Percentiles rank a stretch among this genome's conserved stretches.
Conservation (phyloP, 352 stramenopile genomes). For the Phytophthora pisi region DNA sequence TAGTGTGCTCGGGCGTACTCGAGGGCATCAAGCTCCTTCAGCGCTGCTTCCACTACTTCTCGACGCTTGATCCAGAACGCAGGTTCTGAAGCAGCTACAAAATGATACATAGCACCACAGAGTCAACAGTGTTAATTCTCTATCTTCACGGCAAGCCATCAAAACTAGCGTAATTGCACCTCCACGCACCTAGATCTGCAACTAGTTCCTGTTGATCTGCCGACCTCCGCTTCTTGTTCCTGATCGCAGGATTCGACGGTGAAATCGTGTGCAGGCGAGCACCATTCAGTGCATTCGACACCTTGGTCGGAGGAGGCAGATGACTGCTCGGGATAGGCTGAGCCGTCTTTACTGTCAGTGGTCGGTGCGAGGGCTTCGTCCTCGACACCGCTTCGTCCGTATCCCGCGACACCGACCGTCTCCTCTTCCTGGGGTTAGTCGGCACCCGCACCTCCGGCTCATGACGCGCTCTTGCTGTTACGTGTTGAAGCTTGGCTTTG, state of each 20-base stretch:
- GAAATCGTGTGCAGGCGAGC: conserved; percentile 17
- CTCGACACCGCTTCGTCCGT: conserved; percentile 13
- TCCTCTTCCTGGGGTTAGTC: conserved; percentile 16
- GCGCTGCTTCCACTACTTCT: conserved; percentile 32
- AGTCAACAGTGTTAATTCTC: conserved; percentile 1
- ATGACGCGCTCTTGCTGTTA: neutral
- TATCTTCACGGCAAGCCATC: neutral
- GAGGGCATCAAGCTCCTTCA: conserved; percentile 42
- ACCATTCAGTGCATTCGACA: conserved; percentile 15
- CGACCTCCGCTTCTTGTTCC: conserved; percentile 10
- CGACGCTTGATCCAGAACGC: conserved; percentile 51
- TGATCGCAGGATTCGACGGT: conserved; percentile 10
- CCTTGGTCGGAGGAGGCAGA: conserved; percentile 30
- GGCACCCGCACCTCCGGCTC: conserved; percentile 1
- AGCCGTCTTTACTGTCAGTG: conserved; percentile 11
- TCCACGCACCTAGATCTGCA: conserved; percentile 21
- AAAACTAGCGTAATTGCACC: neutral
- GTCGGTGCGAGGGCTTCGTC: conserved; percentile 14
- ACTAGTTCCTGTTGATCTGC: conserved; percentile 9
- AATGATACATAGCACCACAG: neutral
- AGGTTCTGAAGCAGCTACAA: conserved; percentile 25
- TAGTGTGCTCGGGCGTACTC: conserved; percentile 33
- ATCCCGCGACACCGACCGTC: conserved; percentile 23
- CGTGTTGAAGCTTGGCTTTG: conserved; percentile 2
- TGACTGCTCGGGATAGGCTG: conserved; percentile 25